Base-by-base conservation (phyloP, 1,284 basidiomycete genomes). In the Fomitopsis schrenkii region DNA sequence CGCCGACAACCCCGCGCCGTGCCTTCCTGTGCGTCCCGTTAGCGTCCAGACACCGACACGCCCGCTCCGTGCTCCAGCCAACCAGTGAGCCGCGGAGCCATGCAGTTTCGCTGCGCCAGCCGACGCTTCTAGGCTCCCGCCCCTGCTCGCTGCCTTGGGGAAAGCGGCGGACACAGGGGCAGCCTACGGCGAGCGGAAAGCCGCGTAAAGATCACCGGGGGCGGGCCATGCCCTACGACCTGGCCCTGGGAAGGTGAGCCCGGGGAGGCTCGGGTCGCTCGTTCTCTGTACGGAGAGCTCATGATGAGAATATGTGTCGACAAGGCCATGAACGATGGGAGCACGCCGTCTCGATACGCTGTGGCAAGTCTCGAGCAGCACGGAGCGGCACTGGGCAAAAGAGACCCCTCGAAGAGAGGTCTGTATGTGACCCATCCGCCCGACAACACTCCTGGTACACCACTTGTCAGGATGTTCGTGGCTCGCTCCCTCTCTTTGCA, bases 71-170 rank as follows among this genome's bases (percentile, higher is more conserved):
- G 41, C 40, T 59, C 65, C 63, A 54, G 61, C 58, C 28, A 41
- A 58, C 66, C 46, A 62, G 57, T 50, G 35, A 64, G 64, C 64
- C 66, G 70, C 74, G 79, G 74, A 79, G 77, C 80, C 80, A 80
- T 76, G 77, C 69, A 67, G 73, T 80, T 79, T 80, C 73, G 74
- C 74, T 77, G 79, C 77, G 78, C 71, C 70, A 74, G 74, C 77
- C 79, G 74, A 75, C 77, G 76, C 79, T 81, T 81, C 67, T 76
- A 70, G 76, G 68, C 72, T 64, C 68, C 76, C 72, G 60, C 73
- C 74, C 68, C 65, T 62, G 56, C 48, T 59, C 58, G 58, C 68
- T 66, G 66, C 68, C 67, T 61, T 64, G 70, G 70, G 66, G 64
- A 61, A 66, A 67, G 69, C 67, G 68, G 57, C 64, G 54, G 48